These are phyloP conservation scores for Fusarium newnesense DNA, from an alignment of 2,329 filamentous ascomycete species.

Conservation along the genomic window DNA sequence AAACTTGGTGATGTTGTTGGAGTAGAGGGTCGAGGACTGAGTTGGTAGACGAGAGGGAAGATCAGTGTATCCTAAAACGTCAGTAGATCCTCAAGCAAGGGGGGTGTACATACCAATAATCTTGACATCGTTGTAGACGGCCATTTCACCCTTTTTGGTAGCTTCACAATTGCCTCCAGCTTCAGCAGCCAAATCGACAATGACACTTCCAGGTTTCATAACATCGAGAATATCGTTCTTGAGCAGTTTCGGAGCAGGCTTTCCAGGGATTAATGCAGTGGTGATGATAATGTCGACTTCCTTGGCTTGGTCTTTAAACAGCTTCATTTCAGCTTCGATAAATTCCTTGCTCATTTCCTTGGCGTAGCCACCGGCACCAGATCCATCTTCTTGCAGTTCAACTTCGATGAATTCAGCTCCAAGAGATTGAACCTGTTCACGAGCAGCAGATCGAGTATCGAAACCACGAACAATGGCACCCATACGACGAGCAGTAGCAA, in stretches of 20 bases:
- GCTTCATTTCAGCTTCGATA: slow-evolving; percentile 90
- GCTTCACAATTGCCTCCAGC: slow-evolving; percentile 89
- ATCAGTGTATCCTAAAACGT: slow-evolving; percentile 77
- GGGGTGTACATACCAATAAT: slow-evolving; percentile 72
- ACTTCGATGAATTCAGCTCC: slow-evolving; percentile 93
- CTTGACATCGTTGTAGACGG: slow-evolving; percentile 80
- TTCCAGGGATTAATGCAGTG: slow-evolving; percentile 89
- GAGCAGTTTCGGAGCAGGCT: slow-evolving; percentile 84
- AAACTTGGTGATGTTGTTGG: slow-evolving; percentile 93
- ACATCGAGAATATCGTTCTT: slow-evolving; percentile 81
- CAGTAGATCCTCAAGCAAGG: slow-evolving; percentile 15
- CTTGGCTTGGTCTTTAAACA: slow-evolving; percentile 86
- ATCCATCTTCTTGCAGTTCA: slow-evolving; percentile 83
- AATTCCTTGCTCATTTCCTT: slow-evolving; percentile 97
- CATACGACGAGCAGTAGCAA: slow-evolving; percentile 85
- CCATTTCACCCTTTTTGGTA: slow-evolving; percentile 77
- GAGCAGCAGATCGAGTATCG: slow-evolving; percentile 86
- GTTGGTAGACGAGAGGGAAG: slow-evolving; percentile 87
- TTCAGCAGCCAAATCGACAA: slow-evolving; percentile 89
- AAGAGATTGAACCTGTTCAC: slow-evolving; percentile 90
- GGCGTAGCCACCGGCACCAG: slow-evolving; percentile 86
- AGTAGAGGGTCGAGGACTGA: slow-evolving; percentile 89
- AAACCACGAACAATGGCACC: slow-evolving; percentile 92
- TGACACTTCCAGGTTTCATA: slow-evolving; percentile 90
- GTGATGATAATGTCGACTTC: slow-evolving; percentile 95